These are phyloP conservation scores for Eucommia ulmoides DNA, from an alignment of 257 asterid genomes.

Conservation along the genomic window DNA sequence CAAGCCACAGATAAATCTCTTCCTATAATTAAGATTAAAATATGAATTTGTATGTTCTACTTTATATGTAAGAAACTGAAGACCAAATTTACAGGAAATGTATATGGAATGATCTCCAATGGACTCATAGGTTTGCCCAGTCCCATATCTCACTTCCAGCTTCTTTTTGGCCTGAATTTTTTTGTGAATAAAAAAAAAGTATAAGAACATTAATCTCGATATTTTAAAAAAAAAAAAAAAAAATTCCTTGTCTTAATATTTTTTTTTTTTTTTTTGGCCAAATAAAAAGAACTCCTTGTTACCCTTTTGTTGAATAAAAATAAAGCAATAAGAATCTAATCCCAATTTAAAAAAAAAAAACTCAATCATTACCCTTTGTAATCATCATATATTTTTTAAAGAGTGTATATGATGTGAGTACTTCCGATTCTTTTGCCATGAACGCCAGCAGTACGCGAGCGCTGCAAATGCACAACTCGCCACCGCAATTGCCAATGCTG, in stretches of 20 bases:
- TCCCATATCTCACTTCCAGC: slow-evolving; percentile 92
- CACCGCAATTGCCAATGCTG: background rate
- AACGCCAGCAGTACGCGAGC: background rate
- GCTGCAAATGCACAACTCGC: background rate
- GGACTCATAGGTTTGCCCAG: too few relatives aligned
- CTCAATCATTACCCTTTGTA: slow-evolving; percentile 9
- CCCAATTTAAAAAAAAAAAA: slow-evolving; percentile 1
- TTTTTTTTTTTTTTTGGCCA: background rate
- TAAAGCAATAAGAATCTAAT: too few relatives aligned
- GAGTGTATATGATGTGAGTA: background rate
- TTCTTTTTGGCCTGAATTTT: slow-evolving; percentile 81
- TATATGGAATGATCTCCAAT: too few relatives aligned
- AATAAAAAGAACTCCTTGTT: too few relatives aligned
- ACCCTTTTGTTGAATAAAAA: too few relatives aligned
- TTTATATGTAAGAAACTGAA: too few relatives aligned
- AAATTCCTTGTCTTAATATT: slow-evolving; percentile 7
- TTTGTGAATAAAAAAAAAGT: slow-evolving; percentile 27
- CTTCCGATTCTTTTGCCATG: background rate
- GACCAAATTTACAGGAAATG: too few relatives aligned
- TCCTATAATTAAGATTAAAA: too few relatives aligned
- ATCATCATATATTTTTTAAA: background rate
- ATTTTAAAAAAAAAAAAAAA: slow-evolving; percentile 8
- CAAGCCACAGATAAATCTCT: too few relatives aligned
- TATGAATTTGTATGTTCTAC: too few relatives aligned
- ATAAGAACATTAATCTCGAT: slow-evolving; percentile 31